A percentile compares a stretch with the other conserved stretches of the same genome.
Evolutionary conservation across 2,329 filamentous ascomycete species (phyloP).

Genomic region (Exophiala spinifera): DNA sequence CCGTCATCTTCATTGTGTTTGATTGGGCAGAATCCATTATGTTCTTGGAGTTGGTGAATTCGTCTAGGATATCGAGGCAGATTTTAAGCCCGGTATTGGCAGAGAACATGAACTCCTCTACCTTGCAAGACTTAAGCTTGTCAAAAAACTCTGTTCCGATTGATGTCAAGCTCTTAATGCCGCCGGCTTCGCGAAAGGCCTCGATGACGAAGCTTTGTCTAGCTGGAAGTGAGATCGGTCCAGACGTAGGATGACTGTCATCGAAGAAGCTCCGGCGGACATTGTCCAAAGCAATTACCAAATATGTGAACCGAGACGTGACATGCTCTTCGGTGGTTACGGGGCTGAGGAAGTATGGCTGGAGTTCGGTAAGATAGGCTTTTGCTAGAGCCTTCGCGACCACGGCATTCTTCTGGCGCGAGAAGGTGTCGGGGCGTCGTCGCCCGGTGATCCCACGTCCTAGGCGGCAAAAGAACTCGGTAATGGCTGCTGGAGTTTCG

Average conservation of each 20-base stretch:
- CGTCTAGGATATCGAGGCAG: slow-evolving; percentile 62
- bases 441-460: slow-evolving; percentile 78
- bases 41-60: slow-evolving; percentile 73
- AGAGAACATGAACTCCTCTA: slow-evolving; percentile 45
- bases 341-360: slow-evolving; percentile 46
- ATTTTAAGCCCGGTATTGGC: slow-evolving; percentile 69
- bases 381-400: slow-evolving; percentile 69
- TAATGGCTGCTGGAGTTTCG: slow-evolving; percentile 74
- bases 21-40: slow-evolving; percentile 73
- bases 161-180: slow-evolving; percentile 69
- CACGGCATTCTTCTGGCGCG: slow-evolving; percentile 58
- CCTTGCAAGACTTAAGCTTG: slow-evolving; percentile 52
- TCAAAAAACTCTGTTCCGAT: slow-evolving; percentile 68
- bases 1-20: slow-evolving; percentile 51
- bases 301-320: slow-evolving; percentile 70
- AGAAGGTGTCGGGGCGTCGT: slow-evolving; percentile 64
- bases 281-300: slow-evolving; percentile 71
- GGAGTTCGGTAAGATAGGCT: slow-evolving; percentile 66
- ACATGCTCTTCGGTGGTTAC: slow-evolving; percentile 46
- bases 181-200: slow-evolving; percentile 78
- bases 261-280: slow-evolving; percentile 50
- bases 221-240: slow-evolving; percentile 13
- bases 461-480: slow-evolving; percentile 79
- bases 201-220: slow-evolving; percentile 70
- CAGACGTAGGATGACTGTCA: slow-evolving; percentile 17